Percentiles rank a stretch among this genome's conserved stretches.
Conservation (phyloP, 169 alveolate species). For the Plasmodium malariae region DNA sequence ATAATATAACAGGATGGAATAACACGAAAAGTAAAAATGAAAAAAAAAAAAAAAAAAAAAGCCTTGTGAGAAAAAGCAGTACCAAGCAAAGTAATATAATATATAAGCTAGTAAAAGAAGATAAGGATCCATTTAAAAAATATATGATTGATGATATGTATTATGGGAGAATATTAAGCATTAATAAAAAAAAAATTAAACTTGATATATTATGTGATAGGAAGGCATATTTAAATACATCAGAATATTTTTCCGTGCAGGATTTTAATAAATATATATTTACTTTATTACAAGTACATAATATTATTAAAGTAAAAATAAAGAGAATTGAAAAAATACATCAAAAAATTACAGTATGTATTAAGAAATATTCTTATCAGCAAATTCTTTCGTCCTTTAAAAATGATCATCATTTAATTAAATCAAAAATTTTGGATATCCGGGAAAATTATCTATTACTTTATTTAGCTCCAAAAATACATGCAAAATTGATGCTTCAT, state of each 20-base stretch:
- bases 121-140: slow-evolving; percentile 31
- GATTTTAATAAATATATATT: slow-evolving; percentile 31
- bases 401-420: slow-evolving; percentile 4
- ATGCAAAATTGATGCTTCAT: slow-evolving; percentile 20
- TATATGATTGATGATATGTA: slow-evolving; percentile 47
- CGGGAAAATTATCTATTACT: slow-evolving; percentile 2
- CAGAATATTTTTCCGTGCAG: slow-evolving; percentile 21
- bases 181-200: slow-evolving; percentile 41
- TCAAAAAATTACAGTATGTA: slow-evolving; percentile 44
- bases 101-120: slow-evolving; percentile 39
- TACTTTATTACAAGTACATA: slow-evolving; percentile 30
- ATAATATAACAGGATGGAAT: neutral
- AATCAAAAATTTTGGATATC: slow-evolving; percentile 23
- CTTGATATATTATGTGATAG: slow-evolving; percentile 70
- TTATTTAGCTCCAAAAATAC: slow-evolving; percentile 55
- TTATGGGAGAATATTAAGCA: slow-evolving; percentile 62
- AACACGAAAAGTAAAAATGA: neutral
- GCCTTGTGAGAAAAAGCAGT: neutral
- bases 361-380: slow-evolving; percentile 32
- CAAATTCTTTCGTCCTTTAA: slow-evolving; percentile 64
- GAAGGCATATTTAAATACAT: slow-evolving; percentile 64
- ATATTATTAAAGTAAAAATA: slow-evolving; percentile 56
- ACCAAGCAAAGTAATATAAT: slow-evolving; percentile 19
- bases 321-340: slow-evolving; percentile 30
- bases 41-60: neutral